These are phyloP conservation scores for Colletotrichum nymphaeae DNA, from an alignment of 2,329 filamentous ascomycete genomes.

Conservation along the genomic window DNA sequence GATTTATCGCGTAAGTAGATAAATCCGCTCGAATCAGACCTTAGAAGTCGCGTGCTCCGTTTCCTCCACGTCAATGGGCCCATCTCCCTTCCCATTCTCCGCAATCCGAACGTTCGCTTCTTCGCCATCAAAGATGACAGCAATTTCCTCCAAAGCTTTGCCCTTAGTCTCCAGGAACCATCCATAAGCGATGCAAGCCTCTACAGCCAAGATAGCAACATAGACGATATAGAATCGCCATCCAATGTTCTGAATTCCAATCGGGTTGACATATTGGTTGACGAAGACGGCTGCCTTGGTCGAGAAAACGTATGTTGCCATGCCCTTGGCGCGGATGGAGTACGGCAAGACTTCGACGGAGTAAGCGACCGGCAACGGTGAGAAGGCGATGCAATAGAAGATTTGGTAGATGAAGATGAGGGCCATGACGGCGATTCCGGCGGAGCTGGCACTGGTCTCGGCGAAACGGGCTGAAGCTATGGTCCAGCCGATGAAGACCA, in stretches of 20 bases:
- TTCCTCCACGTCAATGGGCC: slow-evolving; percentile 21
- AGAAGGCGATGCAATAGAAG: slow-evolving; percentile 66
- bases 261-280: slow-evolving; percentile 59
- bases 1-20: too few relatives aligned
- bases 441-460: slow-evolving; percentile 41
- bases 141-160: slow-evolving; percentile 64
- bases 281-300: slow-evolving; percentile 45
- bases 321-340: slow-evolving; percentile 62
- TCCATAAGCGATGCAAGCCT: slow-evolving; percentile 57
- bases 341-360: slow-evolving; percentile 66
- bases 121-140: slow-evolving; percentile 63
- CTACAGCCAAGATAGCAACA: slow-evolving; percentile 56
- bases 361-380: slow-evolving; percentile 61
- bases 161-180: slow-evolving; percentile 65
- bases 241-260: slow-evolving; percentile 59
- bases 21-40: background rate
- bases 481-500: slow-evolving; percentile 49
- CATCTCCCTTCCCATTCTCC: slow-evolving; percentile 9
- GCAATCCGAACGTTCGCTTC: slow-evolving; percentile 23
- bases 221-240: slow-evolving; percentile 71
- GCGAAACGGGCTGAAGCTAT: slow-evolving; percentile 47
- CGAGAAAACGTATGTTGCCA: slow-evolving; percentile 46
- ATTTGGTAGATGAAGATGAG: slow-evolving; percentile 53
- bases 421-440: slow-evolving; percentile 47
- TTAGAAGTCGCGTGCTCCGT: slow-evolving; percentile 22